phyloP scores from a whole-genome alignment of 176 grass and related monocot genomes.

The Sorghum bicolor region DNA sequence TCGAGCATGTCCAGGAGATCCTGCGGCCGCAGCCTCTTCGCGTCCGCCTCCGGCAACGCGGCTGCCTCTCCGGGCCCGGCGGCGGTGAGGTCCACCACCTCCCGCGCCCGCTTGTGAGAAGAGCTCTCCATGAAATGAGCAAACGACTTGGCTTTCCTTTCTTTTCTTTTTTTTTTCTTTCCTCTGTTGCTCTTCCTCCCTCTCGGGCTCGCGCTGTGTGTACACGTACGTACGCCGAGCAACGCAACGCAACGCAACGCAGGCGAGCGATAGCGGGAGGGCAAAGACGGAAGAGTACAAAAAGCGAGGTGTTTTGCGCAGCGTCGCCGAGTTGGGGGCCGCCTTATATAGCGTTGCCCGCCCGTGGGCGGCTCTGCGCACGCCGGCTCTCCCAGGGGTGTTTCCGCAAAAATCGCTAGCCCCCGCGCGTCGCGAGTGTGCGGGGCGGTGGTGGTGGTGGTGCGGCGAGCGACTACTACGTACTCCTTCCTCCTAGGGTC shows the following conservation, averaged over 20 bases:
- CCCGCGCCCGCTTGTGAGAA: conserved; percentile 38
- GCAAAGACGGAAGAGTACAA: conserved; percentile 10
- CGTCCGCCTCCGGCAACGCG: neutral
- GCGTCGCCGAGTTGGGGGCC: conserved; percentile 27
- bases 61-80: neutral
- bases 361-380: neutral
- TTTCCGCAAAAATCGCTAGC: neutral
- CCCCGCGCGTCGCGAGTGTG: neutral
- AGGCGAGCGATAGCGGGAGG: neutral
- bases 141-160: rapidly evolving
- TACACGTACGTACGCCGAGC: neutral
- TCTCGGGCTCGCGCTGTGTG: no score
- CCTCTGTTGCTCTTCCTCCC: rapidly evolving
- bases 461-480: neutral
- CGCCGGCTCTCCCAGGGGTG: neutral
- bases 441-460: neutral
- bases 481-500: neutral
- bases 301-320: conserved; percentile 33
- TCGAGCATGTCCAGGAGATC: conserved; percentile 69
- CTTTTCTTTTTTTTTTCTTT: no score
- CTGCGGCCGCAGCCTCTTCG: conserved; percentile 48
- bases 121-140: conserved; percentile 25
- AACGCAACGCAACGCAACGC: neutral
- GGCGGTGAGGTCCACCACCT: neutral
- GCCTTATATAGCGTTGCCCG: conserved; percentile 40